phyloP scores from a whole-genome alignment of 208 protist genomes.

The Trypanosoma caninum region DNA sequence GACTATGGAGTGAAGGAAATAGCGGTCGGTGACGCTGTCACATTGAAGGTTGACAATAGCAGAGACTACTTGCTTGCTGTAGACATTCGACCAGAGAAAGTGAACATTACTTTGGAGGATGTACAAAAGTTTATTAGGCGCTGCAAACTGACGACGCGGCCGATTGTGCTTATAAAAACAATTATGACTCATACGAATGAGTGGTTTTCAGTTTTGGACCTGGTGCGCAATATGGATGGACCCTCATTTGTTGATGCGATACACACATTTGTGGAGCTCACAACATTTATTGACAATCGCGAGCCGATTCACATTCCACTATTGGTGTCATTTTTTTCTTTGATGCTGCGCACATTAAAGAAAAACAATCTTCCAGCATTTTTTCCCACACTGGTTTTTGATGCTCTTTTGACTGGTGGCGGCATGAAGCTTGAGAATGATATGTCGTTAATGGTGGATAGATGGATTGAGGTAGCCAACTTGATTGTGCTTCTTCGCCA shows the following conservation, averaged over 20 bases:
- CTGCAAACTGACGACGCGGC: conserved; percentile 46
- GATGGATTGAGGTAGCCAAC: conserved; percentile 57
- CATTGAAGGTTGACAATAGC: conserved; percentile 69
- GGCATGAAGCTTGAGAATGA: conserved; percentile 11
- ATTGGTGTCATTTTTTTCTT: conserved; percentile 54
- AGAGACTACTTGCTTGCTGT: conserved; percentile 76
- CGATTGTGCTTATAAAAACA: conserved; percentile 67
- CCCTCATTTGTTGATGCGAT: conserved; percentile 47
- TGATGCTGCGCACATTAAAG: conserved; percentile 25
- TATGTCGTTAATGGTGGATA: conserved; percentile 29
- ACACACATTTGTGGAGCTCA: conserved; percentile 67
- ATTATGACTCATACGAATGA: conserved; percentile 76
- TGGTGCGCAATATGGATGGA: conserved; percentile 24
- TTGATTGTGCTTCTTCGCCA: conserved; percentile 68
- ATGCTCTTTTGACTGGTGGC: conserved; percentile 24
- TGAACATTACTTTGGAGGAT: conserved; percentile 59
- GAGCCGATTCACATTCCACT: conserved; percentile 81
- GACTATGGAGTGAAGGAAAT: conserved; percentile 79
- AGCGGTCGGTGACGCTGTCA: conserved; percentile 63
- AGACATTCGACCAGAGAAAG: conserved; percentile 71
- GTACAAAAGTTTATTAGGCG: conserved; percentile 60
- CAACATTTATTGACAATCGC: conserved; percentile 79
- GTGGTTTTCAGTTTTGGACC: conserved; percentile 74
- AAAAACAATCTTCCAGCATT: conserved; percentile 27
- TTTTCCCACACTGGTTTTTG: conserved; percentile 59